These are phyloP conservation scores for Apiotrichum gracile DNA, from an alignment of 1,284 basidiomycete genomes.

Conservation along the genomic window DNA sequence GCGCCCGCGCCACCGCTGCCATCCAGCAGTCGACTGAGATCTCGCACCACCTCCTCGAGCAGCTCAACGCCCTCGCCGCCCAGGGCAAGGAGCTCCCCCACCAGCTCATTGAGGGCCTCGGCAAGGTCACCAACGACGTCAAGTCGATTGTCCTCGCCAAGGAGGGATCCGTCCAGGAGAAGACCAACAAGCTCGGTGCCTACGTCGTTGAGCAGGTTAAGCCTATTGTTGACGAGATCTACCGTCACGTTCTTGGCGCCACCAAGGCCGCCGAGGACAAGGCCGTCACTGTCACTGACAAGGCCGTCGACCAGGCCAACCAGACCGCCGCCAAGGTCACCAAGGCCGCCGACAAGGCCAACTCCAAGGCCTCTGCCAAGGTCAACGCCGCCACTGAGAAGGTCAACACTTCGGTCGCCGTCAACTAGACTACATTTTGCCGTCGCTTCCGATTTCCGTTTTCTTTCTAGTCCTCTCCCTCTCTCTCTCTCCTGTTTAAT, in stretches of 20 bases:
- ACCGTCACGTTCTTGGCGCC: conserved; percentile 41
- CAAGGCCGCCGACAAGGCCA: not conserved
- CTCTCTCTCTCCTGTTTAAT: not conserved
- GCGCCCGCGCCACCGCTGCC: conserved; percentile 33
- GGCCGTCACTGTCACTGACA: conserved; percentile 22
- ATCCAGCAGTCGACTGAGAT: conserved; percentile 35
- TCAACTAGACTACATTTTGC: not conserved
- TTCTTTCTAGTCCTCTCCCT: not conserved
- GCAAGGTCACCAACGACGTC: conserved; percentile 39
- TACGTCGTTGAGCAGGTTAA: conserved; percentile 46
- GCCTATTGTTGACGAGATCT: conserved; percentile 45
- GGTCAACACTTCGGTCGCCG: not conserved
- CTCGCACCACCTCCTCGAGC: conserved; percentile 37
- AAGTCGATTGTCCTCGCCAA: conserved; percentile 43
- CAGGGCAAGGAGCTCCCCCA: conserved; percentile 41
- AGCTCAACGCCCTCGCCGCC: conserved; percentile 38
- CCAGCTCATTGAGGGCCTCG: conserved; percentile 37
- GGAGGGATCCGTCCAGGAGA: conserved; percentile 42
- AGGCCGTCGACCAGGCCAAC: conserved; percentile 16
- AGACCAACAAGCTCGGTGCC: conserved; percentile 44
- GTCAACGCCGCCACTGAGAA: not conserved
- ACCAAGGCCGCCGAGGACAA: conserved; percentile 25
- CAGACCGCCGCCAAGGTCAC: conserved; percentile 2
- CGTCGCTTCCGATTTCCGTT: not conserved
- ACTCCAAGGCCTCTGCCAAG: not conserved